Conservation (phyloP, 306 rosid species). For the Castanea crenata region DNA sequence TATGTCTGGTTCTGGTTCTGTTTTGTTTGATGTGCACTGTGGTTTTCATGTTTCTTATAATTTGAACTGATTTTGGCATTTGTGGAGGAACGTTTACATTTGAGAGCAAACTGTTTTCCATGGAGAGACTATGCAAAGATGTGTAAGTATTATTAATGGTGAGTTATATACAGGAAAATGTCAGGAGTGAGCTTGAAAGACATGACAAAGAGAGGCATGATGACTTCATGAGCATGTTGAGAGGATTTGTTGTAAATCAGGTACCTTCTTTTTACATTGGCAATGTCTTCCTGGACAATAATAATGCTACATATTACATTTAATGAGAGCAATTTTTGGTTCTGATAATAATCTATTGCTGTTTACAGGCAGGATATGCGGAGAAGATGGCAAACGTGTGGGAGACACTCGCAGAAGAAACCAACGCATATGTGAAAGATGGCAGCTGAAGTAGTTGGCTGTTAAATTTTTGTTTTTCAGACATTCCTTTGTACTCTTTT, state of each 20-base stretch:
- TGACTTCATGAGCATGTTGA: conserved; percentile 55
- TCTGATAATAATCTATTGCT: not conserved
- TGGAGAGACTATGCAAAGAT: not conserved
- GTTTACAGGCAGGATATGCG: conserved; percentile 71
- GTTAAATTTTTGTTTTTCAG: conserved; percentile 35
- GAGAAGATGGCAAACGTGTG: conserved; percentile 81
- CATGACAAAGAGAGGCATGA: conserved; percentile 48
- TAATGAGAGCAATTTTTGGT: not conserved
- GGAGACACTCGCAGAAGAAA: conserved; percentile 85
- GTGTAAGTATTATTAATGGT: not conserved
- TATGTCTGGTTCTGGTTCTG: too few species aligned
- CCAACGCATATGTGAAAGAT: conserved; percentile 42
- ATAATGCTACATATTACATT: not conserved
- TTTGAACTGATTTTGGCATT: not conserved
- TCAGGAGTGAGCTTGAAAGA: conserved; percentile 58
- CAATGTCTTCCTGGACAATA: not conserved
- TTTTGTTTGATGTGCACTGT: not conserved
- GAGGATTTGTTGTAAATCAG: conserved; percentile 52
- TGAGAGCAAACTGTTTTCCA: not conserved
- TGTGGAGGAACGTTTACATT: not conserved
- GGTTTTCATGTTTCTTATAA: not conserved
- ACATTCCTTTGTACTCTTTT: not conserved
- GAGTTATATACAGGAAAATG: conserved; percentile 41
- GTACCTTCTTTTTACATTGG: conserved; percentile 2
- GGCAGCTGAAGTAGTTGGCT: conserved; percentile 47